Evolutionary conservation across 176 grass and related monocot genomes (phyloP), one percentile per base, ranked within the genome.

Genomic region (Oryza nivara): DNA sequence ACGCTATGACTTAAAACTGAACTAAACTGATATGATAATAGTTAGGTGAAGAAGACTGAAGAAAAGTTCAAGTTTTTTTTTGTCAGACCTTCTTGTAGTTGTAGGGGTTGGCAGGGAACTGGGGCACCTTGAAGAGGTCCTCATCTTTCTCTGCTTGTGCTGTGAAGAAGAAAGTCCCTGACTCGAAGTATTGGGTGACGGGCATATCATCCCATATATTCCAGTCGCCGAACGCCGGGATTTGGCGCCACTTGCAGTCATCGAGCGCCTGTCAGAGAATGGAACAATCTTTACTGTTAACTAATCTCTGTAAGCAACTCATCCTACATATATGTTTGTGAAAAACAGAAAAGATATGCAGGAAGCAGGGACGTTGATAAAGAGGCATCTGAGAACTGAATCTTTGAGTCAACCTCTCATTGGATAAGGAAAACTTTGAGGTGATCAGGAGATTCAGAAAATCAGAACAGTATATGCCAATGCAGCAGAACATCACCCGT

Each of bases 51-150:
- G 65, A 23, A 14, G 65, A 23, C 1, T 1, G 25, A 63, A 63
- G 35, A 47, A 47, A 9, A 41, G 1, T n/a, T 51, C 14, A 9
- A 67, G 38, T 49, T 49, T 16, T 12, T 32, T 66, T 23, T 49
- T n/a, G 19, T 71, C 45, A 56, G 51, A 90, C 93, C 93, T 95
- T 95, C 49, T 88, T 88, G 77, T 90, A 90, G 83, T 8, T 84
- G 73, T 90, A 90, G 48, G 83, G 78, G 65, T 84, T 92, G 66
- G 80, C 56, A 26, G 85, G 72, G 72, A 91, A 88, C 81, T 92
- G 86, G 10, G 91, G 88, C 74, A 92, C 93, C 85, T 92, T 92
- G 80, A 95, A 95, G 76, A 95, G 93, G 82, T 92, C 90, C 65
- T 95, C 87, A 6, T 86, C 90, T 73, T 87, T 79, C 16, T 86